Conservation (phyloP, 164 flowering plant genomes). For the Santalum album region DNA sequence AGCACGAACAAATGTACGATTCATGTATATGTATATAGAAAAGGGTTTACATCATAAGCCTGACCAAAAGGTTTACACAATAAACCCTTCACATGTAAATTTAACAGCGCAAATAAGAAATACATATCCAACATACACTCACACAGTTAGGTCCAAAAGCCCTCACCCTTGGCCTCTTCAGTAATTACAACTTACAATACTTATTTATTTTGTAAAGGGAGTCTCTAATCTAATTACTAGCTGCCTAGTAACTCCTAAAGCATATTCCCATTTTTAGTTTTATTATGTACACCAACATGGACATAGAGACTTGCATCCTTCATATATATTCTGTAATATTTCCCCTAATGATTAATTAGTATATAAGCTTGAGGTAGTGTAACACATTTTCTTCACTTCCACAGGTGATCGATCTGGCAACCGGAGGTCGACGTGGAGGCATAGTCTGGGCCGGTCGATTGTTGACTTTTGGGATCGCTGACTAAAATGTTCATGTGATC, state of each 20-base stretch:
- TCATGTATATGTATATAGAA: neutral
- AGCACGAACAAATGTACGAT: too few relatives aligned
- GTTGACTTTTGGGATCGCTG: conserved; percentile 30
- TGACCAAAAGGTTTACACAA: neutral
- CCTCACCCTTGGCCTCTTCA: conserved; percentile 13
- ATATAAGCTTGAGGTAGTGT: neutral
- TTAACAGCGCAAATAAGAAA: conserved; percentile 5
- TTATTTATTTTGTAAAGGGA: conserved; percentile 13
- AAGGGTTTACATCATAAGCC: conserved; percentile 13
- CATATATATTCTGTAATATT: conserved; percentile 2
- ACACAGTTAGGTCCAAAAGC: conserved; percentile 13
- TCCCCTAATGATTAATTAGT: conserved; percentile 17
- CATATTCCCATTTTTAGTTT: conserved; percentile 23
- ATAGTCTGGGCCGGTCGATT: conserved; percentile 26
- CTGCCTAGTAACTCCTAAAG: conserved; percentile 14
- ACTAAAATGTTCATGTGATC: conserved; percentile 32
- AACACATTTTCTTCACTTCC: conserved; percentile 44
- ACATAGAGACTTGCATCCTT: conserved; percentile 12
- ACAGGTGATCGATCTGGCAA: conserved; percentile 46
- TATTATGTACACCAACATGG: conserved; percentile 51
- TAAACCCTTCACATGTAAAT: conserved; percentile 16
- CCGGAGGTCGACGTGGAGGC: conserved; percentile 49
- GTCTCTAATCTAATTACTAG: conserved; percentile 10
- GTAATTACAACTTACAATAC: conserved; percentile 9
- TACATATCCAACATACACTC: conserved; percentile 9